Conservation (phyloP, 2,329 filamentous ascomycete genomes). For the Daldinia eschscholtzii region DNA sequence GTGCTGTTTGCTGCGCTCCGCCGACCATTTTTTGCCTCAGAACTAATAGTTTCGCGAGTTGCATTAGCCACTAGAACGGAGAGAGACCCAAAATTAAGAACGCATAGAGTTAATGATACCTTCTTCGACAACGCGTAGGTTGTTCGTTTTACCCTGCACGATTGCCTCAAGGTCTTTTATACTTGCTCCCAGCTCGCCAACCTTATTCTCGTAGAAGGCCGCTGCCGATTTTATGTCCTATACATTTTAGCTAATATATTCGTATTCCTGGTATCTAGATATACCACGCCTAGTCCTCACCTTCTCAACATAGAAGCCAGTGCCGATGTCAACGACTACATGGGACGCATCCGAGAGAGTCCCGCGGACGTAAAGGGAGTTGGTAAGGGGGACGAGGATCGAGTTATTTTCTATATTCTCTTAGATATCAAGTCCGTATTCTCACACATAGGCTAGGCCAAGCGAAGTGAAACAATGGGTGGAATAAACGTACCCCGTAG, state of each 20-base stretch:
- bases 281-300: constrained; percentile 55
- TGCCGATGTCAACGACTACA: constrained; percentile 63
- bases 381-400: constrained; percentile 93
- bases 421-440: constrained; percentile 6
- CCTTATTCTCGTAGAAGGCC: constrained; percentile 69
- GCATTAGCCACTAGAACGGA: constrained; percentile 33
- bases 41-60: constrained; percentile 49
- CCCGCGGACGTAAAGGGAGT: constrained; percentile 93
- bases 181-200: constrained; percentile 65
- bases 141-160: constrained; percentile 80
- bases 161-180: constrained; percentile 70
- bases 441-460: not conserved
- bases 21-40: constrained; percentile 60
- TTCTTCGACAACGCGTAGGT: constrained; percentile 89
- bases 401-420: constrained; percentile 58
- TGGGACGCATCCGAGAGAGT: constrained; percentile 78
- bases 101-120: constrained; percentile 61
- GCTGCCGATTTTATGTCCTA: constrained; percentile 67
- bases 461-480: not conserved
- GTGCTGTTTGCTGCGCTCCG: constrained; percentile 39
- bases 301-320: constrained; percentile 76
- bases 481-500: constrained; percentile 46
- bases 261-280: not conserved
- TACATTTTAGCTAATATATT: constrained; percentile 29
- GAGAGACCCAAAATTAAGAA: not conserved